Conservation (phyloP, 2,329 filamentous ascomycete species). For the Colletotrichum costaricense region DNA sequence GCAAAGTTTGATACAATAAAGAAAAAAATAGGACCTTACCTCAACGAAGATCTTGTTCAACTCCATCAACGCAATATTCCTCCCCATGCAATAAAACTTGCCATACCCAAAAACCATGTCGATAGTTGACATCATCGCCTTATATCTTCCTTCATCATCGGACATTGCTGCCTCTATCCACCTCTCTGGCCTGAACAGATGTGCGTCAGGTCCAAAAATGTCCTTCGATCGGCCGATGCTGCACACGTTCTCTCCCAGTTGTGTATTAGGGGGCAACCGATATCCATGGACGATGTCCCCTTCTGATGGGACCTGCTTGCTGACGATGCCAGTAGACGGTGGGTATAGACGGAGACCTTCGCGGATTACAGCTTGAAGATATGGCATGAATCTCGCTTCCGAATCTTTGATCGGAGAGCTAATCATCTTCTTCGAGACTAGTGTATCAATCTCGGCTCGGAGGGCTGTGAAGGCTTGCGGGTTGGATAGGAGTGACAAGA, state of each 20-base stretch:
- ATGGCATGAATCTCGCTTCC: slow-evolving; percentile 50
- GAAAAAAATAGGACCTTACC: slow-evolving; percentile 43
- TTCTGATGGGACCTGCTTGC: slow-evolving; percentile 58
- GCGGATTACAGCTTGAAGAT: slow-evolving; percentile 63
- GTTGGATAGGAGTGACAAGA: slow-evolving; percentile 63
- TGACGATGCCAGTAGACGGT: slow-evolving; percentile 57
- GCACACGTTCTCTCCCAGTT: slow-evolving; percentile 54
- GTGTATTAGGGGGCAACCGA: slow-evolving; percentile 49
- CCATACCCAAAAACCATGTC: slow-evolving; percentile 57
- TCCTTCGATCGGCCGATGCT: slow-evolving; percentile 50
- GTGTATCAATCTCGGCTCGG: slow-evolving; percentile 58
- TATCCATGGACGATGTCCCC: slow-evolving; percentile 50
- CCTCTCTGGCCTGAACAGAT: slow-evolving; percentile 58
- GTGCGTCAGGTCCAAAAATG: slow-evolving; percentile 57
- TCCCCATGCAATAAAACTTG: slow-evolving; percentile 56
- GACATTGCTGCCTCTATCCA: slow-evolving; percentile 53
- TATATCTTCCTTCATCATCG: slow-evolving; percentile 43
- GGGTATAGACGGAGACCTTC: slow-evolving; percentile 65
- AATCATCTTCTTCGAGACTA: slow-evolving; percentile 31
- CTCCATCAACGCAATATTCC: slow-evolving; percentile 55
- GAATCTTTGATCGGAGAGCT: slow-evolving; percentile 44
- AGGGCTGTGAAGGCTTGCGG: slow-evolving; percentile 58
- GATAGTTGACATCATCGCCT: slow-evolving; percentile 48
- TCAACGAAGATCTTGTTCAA: slow-evolving; percentile 56
- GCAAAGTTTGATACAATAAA: slow-evolving; percentile 33